A percentile compares a stretch with the other conserved stretches of the same genome.
These are phyloP conservation scores for Berberis vulgaris DNA, from an alignment of 164 flowering plant species.

Conservation along the genomic window DNA sequence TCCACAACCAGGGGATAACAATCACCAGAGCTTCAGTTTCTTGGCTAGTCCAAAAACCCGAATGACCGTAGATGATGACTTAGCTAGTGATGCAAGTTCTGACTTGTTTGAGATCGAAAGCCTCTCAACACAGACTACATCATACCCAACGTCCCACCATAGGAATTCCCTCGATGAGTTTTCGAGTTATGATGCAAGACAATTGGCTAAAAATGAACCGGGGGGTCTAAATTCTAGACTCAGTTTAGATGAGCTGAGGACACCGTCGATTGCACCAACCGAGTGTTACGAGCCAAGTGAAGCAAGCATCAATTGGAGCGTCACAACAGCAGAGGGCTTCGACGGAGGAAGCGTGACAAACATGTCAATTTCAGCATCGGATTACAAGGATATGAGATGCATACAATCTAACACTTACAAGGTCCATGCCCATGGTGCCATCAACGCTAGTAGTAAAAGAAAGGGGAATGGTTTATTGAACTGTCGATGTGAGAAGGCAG, in stretches of 20 bases:
- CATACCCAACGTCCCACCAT: slow-evolving; percentile 26
- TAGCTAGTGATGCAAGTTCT: slow-evolving; percentile 78
- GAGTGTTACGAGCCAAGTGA: slow-evolving; percentile 90
- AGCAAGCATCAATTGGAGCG: slow-evolving; percentile 88
- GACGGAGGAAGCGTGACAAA: slow-evolving; percentile 28
- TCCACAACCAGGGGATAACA: slow-evolving; percentile 7
- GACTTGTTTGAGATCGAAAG: slow-evolving; percentile 93
- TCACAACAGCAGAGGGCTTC: slow-evolving; percentile 79
- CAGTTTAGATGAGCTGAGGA: slow-evolving; percentile 37
- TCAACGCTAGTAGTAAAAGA: background rate
- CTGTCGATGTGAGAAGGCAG: slow-evolving; percentile 80
- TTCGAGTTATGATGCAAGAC: slow-evolving; percentile 14
- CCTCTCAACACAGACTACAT: slow-evolving; percentile 54
- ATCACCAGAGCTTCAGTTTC: slow-evolving; percentile 20
- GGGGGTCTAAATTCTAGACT: slow-evolving; percentile 1
- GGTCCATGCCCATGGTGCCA: background rate
- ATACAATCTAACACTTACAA: background rate
- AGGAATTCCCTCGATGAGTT: slow-evolving; percentile 59
- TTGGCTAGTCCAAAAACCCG: slow-evolving; percentile 28
- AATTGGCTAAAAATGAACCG: background rate
- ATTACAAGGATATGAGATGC: slow-evolving; percentile 5
- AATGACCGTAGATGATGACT: slow-evolving; percentile 40
- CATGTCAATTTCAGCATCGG: slow-evolving; percentile 29
- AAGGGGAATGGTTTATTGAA: slow-evolving; percentile 36
- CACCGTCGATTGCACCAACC: slow-evolving; percentile 34